Evolutionary conservation across 768 basidiomycete species (phyloP).

Genomic region (Suillus hirtellus): DNA sequence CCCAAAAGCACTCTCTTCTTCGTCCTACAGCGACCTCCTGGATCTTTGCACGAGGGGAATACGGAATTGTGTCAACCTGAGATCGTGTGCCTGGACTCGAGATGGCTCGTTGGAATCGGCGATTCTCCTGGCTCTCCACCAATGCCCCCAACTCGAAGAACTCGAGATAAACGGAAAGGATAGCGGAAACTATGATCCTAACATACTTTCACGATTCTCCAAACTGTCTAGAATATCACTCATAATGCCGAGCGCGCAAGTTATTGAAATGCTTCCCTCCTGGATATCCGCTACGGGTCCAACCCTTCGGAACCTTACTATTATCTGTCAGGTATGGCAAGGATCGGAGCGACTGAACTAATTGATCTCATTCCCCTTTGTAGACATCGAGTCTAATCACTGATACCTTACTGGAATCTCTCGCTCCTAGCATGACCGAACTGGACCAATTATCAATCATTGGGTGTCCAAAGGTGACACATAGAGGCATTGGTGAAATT

Average conservation of each 20-base stretch:
- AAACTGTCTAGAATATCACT: slow-evolving; percentile 57
- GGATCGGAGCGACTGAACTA: background rate
- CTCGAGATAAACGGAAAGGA: slow-evolving; percentile 74
- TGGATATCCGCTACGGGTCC: slow-evolving; percentile 51
- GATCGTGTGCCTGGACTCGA: slow-evolving; percentile 75
- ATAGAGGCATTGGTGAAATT: slow-evolving; percentile 55
- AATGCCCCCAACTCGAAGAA: slow-evolving; percentile 45
- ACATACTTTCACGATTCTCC: slow-evolving; percentile 49
- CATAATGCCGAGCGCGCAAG: slow-evolving; percentile 69
- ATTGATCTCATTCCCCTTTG: slow-evolving; percentile 1
- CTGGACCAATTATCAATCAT: slow-evolving; percentile 61
- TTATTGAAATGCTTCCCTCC: slow-evolving; percentile 47
- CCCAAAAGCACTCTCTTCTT: slow-evolving; percentile 48
- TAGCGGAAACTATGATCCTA: slow-evolving; percentile 53
- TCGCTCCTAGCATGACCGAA: slow-evolving; percentile 50
- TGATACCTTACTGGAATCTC: slow-evolving; percentile 49
- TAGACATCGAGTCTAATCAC: slow-evolving; percentile 61
- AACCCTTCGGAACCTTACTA: slow-evolving; percentile 55
- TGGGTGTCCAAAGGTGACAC: slow-evolving; percentile 71
- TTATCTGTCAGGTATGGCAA: slow-evolving; percentile 66
- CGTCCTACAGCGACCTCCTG: slow-evolving; percentile 36
- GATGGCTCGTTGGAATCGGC: slow-evolving; percentile 68
- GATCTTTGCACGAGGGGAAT: slow-evolving; percentile 50
- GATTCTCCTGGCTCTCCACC: slow-evolving; percentile 54
- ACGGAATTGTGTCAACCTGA: slow-evolving; percentile 60